A percentile compares a stretch with the other conserved stretches of the same genome.
Conservation (phyloP, 495 filamentous ascomycete species). For the Podospora appendiculata region DNA sequence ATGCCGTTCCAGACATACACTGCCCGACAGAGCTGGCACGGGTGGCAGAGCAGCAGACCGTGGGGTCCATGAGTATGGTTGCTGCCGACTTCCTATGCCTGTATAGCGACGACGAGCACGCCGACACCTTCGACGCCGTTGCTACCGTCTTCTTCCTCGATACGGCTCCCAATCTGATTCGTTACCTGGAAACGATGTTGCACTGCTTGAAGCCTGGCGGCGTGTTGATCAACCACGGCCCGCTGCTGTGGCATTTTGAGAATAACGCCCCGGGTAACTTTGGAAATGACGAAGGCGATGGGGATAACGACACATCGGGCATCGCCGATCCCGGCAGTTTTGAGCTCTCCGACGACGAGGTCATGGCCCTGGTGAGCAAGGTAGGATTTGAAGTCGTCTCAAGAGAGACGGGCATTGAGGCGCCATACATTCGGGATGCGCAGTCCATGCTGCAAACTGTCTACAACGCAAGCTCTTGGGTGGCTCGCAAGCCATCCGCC, state of each 20-base stretch:
- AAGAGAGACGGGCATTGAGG: conserved; percentile 42
- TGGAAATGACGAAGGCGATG: conserved; percentile 33
- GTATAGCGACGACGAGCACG: conserved; percentile 55
- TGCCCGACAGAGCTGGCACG: conserved; percentile 47
- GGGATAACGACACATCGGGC: conserved; percentile 37
- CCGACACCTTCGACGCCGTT: conserved; percentile 67
- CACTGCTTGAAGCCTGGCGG: conserved; percentile 73
- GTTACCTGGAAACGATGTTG: conserved; percentile 75
- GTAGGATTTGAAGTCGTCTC: conserved; percentile 71
- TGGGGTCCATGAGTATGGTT: conserved; percentile 74
- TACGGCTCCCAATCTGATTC: conserved; percentile 85
- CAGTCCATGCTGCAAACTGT: conserved; percentile 77
- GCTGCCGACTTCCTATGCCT: conserved; percentile 75
- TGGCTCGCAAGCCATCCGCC: conserved; percentile 59
- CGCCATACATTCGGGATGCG: conserved; percentile 79
- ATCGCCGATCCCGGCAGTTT: conserved; percentile 76
- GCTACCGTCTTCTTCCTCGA: conserved; percentile 93
- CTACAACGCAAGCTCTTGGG: conserved; percentile 74
- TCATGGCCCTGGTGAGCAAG: conserved; percentile 62
- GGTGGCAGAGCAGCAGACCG: conserved; percentile 6
- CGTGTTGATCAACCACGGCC: conserved; percentile 82
- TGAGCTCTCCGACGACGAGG: conserved; percentile 82
- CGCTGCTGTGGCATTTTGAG: conserved; percentile 86
- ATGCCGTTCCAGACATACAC: conserved; percentile 71
- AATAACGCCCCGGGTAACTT: conserved; percentile 40